Evolutionary conservation across 139 green algal genomes (phyloP).

Genomic region (Zygnema circumcarinatum): DNA sequence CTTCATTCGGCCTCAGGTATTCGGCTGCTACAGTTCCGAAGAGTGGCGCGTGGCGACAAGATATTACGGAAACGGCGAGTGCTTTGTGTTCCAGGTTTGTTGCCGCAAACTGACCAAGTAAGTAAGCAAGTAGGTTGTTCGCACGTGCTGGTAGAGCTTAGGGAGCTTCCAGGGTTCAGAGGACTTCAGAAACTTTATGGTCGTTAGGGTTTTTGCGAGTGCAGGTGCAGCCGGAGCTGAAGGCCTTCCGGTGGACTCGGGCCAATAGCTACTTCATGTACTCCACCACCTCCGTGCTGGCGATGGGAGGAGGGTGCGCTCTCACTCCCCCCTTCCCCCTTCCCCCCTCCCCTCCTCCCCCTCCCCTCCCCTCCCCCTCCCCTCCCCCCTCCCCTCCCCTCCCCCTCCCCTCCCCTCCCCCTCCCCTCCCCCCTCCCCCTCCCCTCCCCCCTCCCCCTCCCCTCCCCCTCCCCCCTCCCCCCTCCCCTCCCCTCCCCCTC

Average conservation of each 20-base stretch:
- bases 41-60: conserved; percentile 26
- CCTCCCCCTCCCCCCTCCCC: too few relatives aligned
- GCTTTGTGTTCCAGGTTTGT: conserved; percentile 56
- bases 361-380: not conserved
- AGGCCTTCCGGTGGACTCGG: conserved; percentile 52
- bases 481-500: too few relatives aligned
- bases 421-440: too few relatives aligned
- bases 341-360: not conserved
- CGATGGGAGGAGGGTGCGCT: conserved; percentile 48
- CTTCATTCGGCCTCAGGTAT: too few relatives aligned
- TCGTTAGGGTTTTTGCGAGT: too few relatives aligned
- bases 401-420: not conserved
- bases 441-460: too few relatives aligned
- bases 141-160: not conserved
- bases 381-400: not conserved
- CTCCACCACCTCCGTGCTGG: conserved; percentile 33
- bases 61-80: conserved; percentile 58
- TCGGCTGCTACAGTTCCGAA: conserved; percentile 59
- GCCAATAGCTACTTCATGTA: conserved; percentile 60
- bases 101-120: too few relatives aligned
- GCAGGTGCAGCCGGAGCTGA: conserved; percentile 45
- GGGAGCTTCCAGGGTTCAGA: not conserved
- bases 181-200: not conserved
- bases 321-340: not conserved
- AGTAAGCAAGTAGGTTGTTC: not conserved